Base-by-base conservation (phyloP, 305 asterid species). In the Petunia hybrid region DNA sequence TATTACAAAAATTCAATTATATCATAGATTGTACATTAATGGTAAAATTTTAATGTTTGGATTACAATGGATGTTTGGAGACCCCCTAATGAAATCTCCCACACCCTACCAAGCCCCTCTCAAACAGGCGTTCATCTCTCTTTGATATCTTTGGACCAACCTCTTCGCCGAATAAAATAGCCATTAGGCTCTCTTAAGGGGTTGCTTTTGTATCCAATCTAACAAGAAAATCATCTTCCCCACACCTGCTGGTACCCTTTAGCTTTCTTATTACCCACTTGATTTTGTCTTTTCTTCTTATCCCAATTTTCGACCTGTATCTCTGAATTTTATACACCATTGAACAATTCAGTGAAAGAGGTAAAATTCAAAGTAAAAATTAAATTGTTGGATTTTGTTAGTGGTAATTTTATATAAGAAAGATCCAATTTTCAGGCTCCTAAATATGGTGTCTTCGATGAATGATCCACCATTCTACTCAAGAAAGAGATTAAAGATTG, bases 371-470 rank as follows among this genome's bases (percentile, higher is more conserved):
- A 22, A 22, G 31, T 22, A 22, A 22, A 22, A 22, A 22, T 10
- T 55, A 57, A 35, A 57, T 57, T 42, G 76, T 42, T 48, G 76
- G 76, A n/a, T 43, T 8, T 22, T 22, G 31, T 22, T 22, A 22
- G 31, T 22, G 63, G 16, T 56, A 16, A 39, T 39, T 66, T 68
- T 2, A 46, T 68, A 13, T 42, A 1, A 42, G 22, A 42, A 42
- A 16, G 56, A 68, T 68, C 16, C 39, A 42, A 7, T 36, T 63
- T 65, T 61, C 41, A 66, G 74, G 74, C 35, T 66, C 36, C 8
- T 35, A 71, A 51, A 71, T 48, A 73, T 51, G 63, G 78, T 73
- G 78, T 73, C 78, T 70, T 70, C 60, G 16, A 45, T 0, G 78
- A 14, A 36, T 13, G 4, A 48, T 51, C 2, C 78, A 0, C 62